Percentiles rank a stretch among this genome's conserved stretches.
These are phyloP conservation scores for Blastomyces parvus DNA, from an alignment of 2,329 filamentous ascomycete genomes.

Conservation along the genomic window DNA sequence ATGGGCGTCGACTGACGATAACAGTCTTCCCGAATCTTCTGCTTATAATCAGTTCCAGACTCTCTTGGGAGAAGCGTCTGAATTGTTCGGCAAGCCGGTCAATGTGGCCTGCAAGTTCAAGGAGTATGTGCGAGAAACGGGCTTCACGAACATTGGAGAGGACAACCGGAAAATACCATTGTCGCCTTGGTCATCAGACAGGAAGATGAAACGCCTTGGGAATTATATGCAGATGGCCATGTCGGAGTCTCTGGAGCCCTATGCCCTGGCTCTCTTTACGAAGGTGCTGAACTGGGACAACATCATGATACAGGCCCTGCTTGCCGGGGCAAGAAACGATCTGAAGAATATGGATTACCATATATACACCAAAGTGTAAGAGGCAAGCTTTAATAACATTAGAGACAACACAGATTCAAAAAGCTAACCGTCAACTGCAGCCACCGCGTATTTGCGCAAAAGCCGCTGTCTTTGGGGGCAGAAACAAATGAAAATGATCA, in stretches of 20 bases:
- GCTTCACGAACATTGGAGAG: constrained; percentile 43
- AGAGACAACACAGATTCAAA: neutral
- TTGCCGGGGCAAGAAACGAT: constrained; percentile 8
- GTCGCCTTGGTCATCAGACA: constrained; percentile 25
- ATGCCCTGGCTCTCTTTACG: constrained; percentile 21
- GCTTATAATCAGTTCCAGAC: constrained; percentile 18
- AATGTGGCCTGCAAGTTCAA: constrained; percentile 26
- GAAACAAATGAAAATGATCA: neutral
- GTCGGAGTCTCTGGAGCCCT: constrained; percentile 20
- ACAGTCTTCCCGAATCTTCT: constrained; percentile 19
- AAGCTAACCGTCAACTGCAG: neutral
- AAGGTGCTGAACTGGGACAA: constrained; percentile 21
- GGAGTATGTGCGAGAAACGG: constrained; percentile 39
- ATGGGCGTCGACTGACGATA: constrained; percentile 24
- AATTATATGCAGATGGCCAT: constrained; percentile 17
- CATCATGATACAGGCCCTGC: constrained; percentile 9
- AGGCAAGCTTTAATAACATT: neutral
- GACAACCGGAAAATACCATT: constrained; percentile 32
- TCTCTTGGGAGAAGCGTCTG: constrained; percentile 18
- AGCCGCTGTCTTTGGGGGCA: neutral
- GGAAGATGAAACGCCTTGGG: constrained; percentile 16
- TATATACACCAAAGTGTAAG: constrained; percentile 9
- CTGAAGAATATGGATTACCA: constrained; percentile 11
- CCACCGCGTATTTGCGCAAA: constrained; percentile 1
- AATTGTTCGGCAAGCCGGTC: constrained; percentile 20